Base-by-base conservation (phyloP, 2,329 filamentous ascomycete species). In the Tothia fuscella region DNA sequence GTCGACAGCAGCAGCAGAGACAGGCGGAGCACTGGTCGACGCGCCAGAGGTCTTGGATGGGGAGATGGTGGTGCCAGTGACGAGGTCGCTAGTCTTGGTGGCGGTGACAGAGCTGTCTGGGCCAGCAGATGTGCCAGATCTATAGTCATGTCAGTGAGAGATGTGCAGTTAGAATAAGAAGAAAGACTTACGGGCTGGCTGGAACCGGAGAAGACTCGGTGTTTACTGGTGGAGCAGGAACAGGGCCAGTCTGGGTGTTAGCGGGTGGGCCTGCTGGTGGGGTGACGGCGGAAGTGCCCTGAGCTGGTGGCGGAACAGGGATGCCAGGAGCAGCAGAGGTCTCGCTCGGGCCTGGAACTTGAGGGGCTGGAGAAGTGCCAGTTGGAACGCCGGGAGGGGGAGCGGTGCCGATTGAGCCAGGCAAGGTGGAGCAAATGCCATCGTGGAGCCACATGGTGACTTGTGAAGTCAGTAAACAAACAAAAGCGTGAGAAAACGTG, bases 1-100 rank as follows among this genome's bases (percentile, higher is more conserved):
- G n/a, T n/a, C n/a, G n/a, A n/a, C n/a, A 37, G 35, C 21, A 12
- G 17, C 35, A 37, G 22, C 35, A 37, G 32, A 20, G n/a, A 17
- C 32, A 20, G 35, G 17, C n/a, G 35, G 20, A n/a, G 12, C 17
- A 14, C 21, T 14, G 13, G 35, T 37, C n/a, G 35, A 24, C 12
- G 35, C 25, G 19, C 22, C 35, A 28, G 35, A 37, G 22, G 35
- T 13, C 35, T 37, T 37, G 20, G 10, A 16, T 2, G 32, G 16
- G 3, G n/a, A 3, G 13, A 20, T 7, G n/a, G 32, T 34, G 32
- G 13, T 25, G 6, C 14, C 10, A 9, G 35, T 14, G 9, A 19
- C 14, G 4, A 21, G 21, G 10, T 14, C 29, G 22, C 21, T 13
- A 13, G 36, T 5, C 24, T 19, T 7, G 16, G 22, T 16, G 13